Conservation (phyloP, 306 rosid species). For the Biancaea sappan region DNA sequence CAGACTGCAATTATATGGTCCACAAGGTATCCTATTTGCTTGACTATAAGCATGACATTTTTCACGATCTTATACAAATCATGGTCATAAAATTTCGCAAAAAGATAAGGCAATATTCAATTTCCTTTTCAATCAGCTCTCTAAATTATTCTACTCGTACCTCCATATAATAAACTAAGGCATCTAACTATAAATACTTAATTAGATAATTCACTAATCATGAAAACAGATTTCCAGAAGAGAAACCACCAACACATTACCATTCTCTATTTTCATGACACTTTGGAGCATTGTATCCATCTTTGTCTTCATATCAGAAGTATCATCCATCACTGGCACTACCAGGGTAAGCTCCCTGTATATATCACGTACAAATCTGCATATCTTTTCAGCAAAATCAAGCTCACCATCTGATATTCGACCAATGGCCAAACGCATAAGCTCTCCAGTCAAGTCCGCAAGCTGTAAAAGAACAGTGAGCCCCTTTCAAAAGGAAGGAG, state of each 20-base stretch:
- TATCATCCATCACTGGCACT: conserved; percentile 86
- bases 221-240: conserved; percentile 22
- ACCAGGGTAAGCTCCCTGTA: conserved; percentile 87
- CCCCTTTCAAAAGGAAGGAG: background rate
- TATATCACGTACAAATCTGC: conserved; percentile 85
- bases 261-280: conserved; percentile 91
- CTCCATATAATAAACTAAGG: background rate
- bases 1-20: background rate
- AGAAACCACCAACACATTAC: conserved; percentile 43
- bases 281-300: conserved; percentile 97
- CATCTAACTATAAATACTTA: background rate
- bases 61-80: background rate
- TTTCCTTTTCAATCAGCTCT: background rate
- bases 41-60: background rate
- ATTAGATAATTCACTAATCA: conserved; percentile 3
- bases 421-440: conserved; percentile 97
- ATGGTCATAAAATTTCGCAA: background rate
- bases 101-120: background rate
- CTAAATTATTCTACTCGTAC: background rate
- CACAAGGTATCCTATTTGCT: background rate
- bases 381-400: conserved; percentile 80
- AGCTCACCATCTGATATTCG: conserved; percentile 89
- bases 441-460: conserved; percentile 97
- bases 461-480: conserved; percentile 60
- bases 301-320: conserved; percentile 76